Evolutionary conservation across 1,284 basidiomycete genomes (phyloP), one percentile per base, ranked within the genome.

Genomic region (Boletus semigastroideus): DNA sequence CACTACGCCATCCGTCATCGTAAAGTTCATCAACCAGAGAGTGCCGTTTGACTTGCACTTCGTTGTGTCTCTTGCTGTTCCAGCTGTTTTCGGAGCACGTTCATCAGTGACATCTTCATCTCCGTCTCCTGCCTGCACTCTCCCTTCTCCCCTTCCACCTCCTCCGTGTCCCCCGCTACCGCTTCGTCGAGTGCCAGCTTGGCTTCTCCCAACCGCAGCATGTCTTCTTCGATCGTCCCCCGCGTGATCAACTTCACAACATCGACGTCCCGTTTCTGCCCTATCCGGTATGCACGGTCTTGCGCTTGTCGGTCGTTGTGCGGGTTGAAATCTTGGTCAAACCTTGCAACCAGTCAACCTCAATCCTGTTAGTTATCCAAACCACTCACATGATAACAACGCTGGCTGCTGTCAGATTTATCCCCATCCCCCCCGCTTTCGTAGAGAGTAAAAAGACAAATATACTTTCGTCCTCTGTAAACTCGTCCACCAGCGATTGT

Each of bases 201-300:
- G 36, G 92, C 94, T 70, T 88, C 78, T 4, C 93, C 94, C 14
- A 97, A 82, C n/a, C 79, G 80, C 27, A 94, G 72, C 82, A 98
- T 98, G 68, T 97, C 93, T 71, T 98, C 95, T 73, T 98, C 96
- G 57, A 99, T 98, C 1, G 93, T 95, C 13, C 87, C 92, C 54
- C 84, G 86, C 2, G 92, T 89, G 61, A 98, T 92, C n/a, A 99
- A 78, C 68, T 95, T 97, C 66, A 98, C 84, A 5, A 99, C 89
- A 39, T 92, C 90, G 5, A 97, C 94, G 51, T 94, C 86, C 48
- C 86, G 83, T 65, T 90, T 92, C 70, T 97, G 94, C 16, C 94
- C 96, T 60, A 99, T 98, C n/a, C 97, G 89, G 69, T 98, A 99
- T 27, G 94, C 94, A 34, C 97, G 86, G 69, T 99, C 97, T 51